Percentiles rank a stretch among this genome's conserved stretches.
phyloP scores from a whole-genome alignment of 1,284 basidiomycete genomes.

The Tremellales sp. region DNA sequence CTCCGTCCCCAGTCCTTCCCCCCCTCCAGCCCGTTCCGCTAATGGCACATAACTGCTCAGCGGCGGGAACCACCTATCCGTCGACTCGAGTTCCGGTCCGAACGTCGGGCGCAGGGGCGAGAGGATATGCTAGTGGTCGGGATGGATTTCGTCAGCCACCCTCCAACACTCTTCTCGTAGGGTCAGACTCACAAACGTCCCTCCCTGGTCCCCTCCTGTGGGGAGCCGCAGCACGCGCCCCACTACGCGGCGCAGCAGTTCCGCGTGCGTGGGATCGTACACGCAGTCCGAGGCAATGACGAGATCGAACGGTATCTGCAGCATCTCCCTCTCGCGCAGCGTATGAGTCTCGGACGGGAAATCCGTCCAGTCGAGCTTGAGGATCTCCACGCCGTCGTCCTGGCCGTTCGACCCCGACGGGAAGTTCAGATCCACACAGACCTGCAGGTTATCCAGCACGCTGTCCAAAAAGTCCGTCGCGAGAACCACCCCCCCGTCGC shows the following conservation, averaged over 20 bases:
- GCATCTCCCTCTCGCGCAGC: slow-evolving; percentile 16
- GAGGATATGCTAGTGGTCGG: slow-evolving; percentile 38
- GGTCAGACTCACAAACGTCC: slow-evolving; percentile 39
- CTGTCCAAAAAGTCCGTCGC: slow-evolving; percentile 75
- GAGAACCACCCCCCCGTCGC: slow-evolving; percentile 51
- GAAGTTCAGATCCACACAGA: slow-evolving; percentile 65
- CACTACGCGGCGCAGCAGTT: slow-evolving; percentile 40
- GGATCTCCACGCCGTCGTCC: slow-evolving; percentile 48
- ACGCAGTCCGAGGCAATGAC: slow-evolving; percentile 48
- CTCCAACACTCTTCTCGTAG: background rate
- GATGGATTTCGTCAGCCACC: background rate
- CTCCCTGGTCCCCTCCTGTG: slow-evolving; percentile 26
- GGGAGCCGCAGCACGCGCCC: slow-evolving; percentile 35
- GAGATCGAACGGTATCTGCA: slow-evolving; percentile 39
- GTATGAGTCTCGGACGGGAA: slow-evolving; percentile 41
- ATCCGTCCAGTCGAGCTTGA: slow-evolving; percentile 66
- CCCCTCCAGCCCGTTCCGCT: slow-evolving; percentile 17
- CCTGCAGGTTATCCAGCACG: slow-evolving; percentile 67
- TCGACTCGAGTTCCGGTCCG: slow-evolving; percentile 44
- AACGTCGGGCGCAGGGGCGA: slow-evolving; percentile 48
- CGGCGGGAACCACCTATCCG: slow-evolving; percentile 40
- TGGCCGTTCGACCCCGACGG: slow-evolving; percentile 21
- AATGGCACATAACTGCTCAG: slow-evolving; percentile 29
- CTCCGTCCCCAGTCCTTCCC: no score
- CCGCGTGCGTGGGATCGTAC: slow-evolving; percentile 47